Evolutionary conservation across 352 stramenopile genomes (phyloP).

Genomic region (Blastocystis sp.): DNA sequence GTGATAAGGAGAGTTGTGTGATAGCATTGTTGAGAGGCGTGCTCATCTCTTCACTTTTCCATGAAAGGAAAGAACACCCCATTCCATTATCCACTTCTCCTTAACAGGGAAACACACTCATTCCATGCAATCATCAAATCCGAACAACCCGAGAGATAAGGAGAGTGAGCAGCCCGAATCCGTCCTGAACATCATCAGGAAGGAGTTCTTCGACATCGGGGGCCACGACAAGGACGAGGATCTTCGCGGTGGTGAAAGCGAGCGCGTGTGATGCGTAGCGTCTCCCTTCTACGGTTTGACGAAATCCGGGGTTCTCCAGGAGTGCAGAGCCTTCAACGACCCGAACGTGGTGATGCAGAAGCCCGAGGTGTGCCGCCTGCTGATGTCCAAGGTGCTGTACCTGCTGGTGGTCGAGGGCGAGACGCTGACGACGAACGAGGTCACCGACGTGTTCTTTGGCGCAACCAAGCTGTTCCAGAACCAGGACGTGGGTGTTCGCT

Average conservation of each 20-base stretch:
- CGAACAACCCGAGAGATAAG: background rate
- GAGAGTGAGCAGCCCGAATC: conserved; percentile 63
- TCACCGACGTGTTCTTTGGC: conserved; percentile 97
- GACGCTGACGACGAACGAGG: conserved; percentile 91
- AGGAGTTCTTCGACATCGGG: conserved; percentile 73
- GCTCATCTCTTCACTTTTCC: too few species aligned
- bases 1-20: too few species aligned
- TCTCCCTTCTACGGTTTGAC: conserved; percentile 91
- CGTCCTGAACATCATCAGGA: conserved; percentile 67
- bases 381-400: conserved; percentile 98
- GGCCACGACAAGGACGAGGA: conserved; percentile 74
- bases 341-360: conserved; percentile 92
- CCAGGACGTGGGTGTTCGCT: conserved; percentile 83
- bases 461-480: conserved; percentile 99
- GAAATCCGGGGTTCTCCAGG: conserved; percentile 93
- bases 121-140: background rate
- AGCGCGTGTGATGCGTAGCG: conserved; percentile 76
- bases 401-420: conserved; percentile 93
- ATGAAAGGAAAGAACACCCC: too few species aligned
- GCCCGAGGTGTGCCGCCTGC: conserved; percentile 95
- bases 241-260: background rate
- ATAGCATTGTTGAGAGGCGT: too few species aligned
- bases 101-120: too few species aligned
- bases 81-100: too few species aligned
- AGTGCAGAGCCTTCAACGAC: conserved; percentile 98